Percentiles rank a stretch among this genome's conserved stretches.
Evolutionary conservation across 495 filamentous ascomycete genomes (phyloP).

Genomic region (Cladorrhinum samala): DNA sequence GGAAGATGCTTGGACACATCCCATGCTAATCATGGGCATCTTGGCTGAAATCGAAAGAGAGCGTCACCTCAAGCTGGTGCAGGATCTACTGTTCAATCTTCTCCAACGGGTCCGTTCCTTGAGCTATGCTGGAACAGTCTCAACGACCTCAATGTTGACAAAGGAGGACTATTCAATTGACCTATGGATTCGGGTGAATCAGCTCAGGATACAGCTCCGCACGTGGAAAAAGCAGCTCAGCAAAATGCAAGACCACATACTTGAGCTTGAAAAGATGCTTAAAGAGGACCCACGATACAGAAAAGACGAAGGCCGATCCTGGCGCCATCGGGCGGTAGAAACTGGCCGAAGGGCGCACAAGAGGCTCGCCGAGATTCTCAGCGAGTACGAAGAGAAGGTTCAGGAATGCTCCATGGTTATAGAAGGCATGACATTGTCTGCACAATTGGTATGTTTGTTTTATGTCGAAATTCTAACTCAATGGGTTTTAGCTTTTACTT

Average conservation of each 20-base stretch:
- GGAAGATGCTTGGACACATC: slow-evolving; percentile 5
- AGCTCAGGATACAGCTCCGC: neutral
- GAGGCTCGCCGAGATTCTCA: slow-evolving; percentile 10
- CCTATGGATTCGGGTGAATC: slow-evolving; percentile 7
- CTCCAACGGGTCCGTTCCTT: neutral
- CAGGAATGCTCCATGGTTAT: slow-evolving; percentile 33
- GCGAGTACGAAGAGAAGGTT: slow-evolving; percentile 33
- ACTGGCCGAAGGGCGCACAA: slow-evolving; percentile 4
- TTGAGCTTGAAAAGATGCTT: neutral
- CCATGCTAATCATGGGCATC: slow-evolving; percentile 8
- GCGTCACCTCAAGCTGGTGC: slow-evolving; percentile 1
- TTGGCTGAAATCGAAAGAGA: slow-evolving; percentile 8
- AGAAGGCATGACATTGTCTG: slow-evolving; percentile 34
- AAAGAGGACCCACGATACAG: neutral
- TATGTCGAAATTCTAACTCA: neutral
- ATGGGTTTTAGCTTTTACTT: no score
- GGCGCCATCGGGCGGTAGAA: neutral
- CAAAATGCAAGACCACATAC: slow-evolving; percentile 6
- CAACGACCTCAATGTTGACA: neutral
- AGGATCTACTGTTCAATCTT: neutral
- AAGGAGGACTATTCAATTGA: slow-evolving; percentile 9
- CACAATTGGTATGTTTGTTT: slow-evolving; percentile 30
- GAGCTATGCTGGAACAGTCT: neutral
- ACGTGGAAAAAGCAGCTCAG: neutral
- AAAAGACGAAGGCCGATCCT: neutral